Base-by-base conservation (phyloP, 1,139 yeast species). In the Sporopachydermia cereana region DNA sequence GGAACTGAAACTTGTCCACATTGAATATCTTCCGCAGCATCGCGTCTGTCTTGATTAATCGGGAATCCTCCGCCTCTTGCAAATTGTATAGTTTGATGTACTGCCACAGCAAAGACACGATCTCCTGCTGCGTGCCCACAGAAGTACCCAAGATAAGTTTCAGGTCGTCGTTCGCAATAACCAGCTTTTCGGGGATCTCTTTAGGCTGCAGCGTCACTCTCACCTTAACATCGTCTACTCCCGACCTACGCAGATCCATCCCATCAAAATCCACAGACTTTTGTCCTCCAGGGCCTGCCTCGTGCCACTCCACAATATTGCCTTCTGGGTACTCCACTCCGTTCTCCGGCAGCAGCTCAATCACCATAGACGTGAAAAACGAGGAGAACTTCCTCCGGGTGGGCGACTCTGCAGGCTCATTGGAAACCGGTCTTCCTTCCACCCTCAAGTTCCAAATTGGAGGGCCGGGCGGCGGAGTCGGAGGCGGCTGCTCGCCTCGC, bases 121-220 rank as follows among this genome's bases (percentile, higher is more conserved):
- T 82, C 48, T 85, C 96, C 48, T 91, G 91, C 59, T 88, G 88
- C 3, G 94, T 80, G 41, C 84, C 80, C 59, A 85, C 94, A 34
- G 71, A 68, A 44, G 78, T 72, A 14, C 96, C 96, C 22, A 85
- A 67, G 44, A 91, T 69, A 42, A 74, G 73, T 2, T 89, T 69
- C 62, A 91, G 71, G 27, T 76, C 78, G 18, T 80, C 76, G 5
- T 77, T 68, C 5, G 39, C 39, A 7, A 34, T n/a, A 16, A 34
- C 18, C 42, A 88, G 72, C 55, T 71, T 77, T 63, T 77, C 71
- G 51, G 94, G 77, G 49, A 66, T 69, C 52, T 80, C 84, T 59
- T 84, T 86, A 44, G 86, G 79, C 62, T 89, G 85, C 50, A 91
- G 70, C 7, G 89, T 84, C 47, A 91, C 79, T 49, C 77, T 78